Conservation (phyloP, 306 rosid genomes). For the Heteromeles arbutifolia region DNA sequence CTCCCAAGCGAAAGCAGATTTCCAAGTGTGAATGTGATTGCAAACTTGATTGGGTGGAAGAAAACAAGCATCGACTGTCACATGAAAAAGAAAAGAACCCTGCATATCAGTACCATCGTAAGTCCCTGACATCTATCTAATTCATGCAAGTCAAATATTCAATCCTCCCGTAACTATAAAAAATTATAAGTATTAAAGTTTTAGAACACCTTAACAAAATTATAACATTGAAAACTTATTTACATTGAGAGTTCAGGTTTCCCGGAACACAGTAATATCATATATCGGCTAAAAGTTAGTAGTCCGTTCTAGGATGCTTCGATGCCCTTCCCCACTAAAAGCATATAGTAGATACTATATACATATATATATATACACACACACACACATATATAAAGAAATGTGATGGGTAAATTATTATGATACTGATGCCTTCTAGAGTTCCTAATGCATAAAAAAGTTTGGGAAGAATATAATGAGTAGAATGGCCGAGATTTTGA, state of each 20-base stretch:
- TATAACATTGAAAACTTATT: background rate
- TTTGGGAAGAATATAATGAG: background rate
- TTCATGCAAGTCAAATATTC: background rate
- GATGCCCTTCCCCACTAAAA: too few species aligned
- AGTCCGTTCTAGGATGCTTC: too few species aligned
- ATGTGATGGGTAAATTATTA: too few species aligned
- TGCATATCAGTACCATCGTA: constrained; percentile 22
- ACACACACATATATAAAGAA: too few species aligned
- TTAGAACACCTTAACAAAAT: background rate
- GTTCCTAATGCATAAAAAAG: too few species aligned
- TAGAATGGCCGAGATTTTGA: background rate
- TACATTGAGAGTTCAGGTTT: background rate
- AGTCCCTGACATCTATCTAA: background rate
- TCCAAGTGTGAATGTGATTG: constrained; percentile 82
- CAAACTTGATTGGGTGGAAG: constrained; percentile 89
- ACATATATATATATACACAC: too few species aligned
- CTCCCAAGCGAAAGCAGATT: constrained; percentile 92
- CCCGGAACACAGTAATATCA: too few species aligned
- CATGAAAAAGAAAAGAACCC: constrained; percentile 18
- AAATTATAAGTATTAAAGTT: background rate
- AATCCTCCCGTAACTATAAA: background rate
- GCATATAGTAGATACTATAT: too few species aligned
- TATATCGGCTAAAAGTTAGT: too few species aligned
- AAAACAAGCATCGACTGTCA: constrained; percentile 91
- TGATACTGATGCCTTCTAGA: too few species aligned